Conservation (phyloP, 768 basidiomycete genomes). For the Suillus clintonianus region DNA sequence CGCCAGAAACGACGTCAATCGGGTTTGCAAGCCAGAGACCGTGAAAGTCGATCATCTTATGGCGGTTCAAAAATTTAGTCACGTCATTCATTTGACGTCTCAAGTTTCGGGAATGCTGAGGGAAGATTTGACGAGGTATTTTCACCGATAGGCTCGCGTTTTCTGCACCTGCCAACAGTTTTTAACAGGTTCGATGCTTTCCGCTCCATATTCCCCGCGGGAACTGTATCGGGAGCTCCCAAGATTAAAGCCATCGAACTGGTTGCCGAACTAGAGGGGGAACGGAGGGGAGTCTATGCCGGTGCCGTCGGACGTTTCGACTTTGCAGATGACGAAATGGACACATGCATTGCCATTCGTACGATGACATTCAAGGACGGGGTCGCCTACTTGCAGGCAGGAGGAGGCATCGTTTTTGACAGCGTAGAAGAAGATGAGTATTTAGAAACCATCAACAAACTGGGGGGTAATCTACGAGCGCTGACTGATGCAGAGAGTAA, state of each 20-base stretch:
- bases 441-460: constrained; percentile 92
- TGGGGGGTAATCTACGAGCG: constrained; percentile 83
- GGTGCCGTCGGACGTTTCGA: constrained; percentile 98
- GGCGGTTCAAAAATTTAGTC: constrained; percentile 92
- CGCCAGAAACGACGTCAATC: constrained; percentile 97
- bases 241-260: constrained; percentile 99
- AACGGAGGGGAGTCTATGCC: constrained; percentile 92
- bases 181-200: constrained; percentile 89
- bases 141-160: constrained; percentile 9
- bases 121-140: constrained; percentile 79
- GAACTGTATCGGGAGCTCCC: constrained; percentile 97
- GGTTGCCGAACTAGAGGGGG: constrained; percentile 80
- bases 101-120: constrained; percentile 89
- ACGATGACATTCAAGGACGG: constrained; percentile 98
- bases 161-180: constrained; percentile 3
- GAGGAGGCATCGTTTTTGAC: constrained; percentile 96
- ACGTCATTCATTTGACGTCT: constrained; percentile 96
- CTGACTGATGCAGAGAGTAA: constrained; percentile 87
- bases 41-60: constrained; percentile 97
- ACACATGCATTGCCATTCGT: constrained; percentile 97
- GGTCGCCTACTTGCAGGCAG: constrained; percentile 89
- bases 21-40: constrained; percentile 92
- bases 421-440: constrained; percentile 98
- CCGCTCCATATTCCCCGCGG: constrained; percentile 98
- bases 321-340: constrained; percentile 93